These are phyloP conservation scores for Dendryphion nanum DNA, from an alignment of 2,329 filamentous ascomycete genomes.

Conservation along the genomic window DNA sequence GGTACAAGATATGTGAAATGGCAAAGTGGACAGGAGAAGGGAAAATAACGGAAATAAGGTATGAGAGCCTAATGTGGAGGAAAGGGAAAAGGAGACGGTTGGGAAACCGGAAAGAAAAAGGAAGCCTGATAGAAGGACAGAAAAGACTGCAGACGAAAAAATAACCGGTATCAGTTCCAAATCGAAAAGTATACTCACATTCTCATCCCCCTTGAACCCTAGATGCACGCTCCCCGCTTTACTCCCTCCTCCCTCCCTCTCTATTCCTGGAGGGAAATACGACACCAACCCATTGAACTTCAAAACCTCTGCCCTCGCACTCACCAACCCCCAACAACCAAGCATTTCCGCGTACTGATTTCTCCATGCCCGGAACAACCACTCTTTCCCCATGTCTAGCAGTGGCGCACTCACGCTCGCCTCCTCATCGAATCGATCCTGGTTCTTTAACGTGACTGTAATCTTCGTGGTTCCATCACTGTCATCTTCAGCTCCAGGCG, in stretches of 20 bases:
- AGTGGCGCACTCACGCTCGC: conserved; percentile 47
- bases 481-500: conserved; percentile 12
- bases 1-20: no score
- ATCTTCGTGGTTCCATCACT: conserved; percentile 35
- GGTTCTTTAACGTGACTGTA: conserved; percentile 56
- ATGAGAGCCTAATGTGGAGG: background rate
- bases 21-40: conserved; percentile 4
- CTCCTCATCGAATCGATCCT: conserved; percentile 56
- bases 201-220: conserved; percentile 15
- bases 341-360: conserved; percentile 58
- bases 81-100: background rate
- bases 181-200: background rate
- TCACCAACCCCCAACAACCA: conserved; percentile 57
- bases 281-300: conserved; percentile 52
- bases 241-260: conserved; percentile 21
- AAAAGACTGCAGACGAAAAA: background rate
- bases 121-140: background rate
- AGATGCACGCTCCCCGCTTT: conserved; percentile 27
- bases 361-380: conserved; percentile 54
- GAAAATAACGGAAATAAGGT: background rate
- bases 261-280: conserved; percentile 25
- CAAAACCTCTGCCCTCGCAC: conserved; percentile 57
- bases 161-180: no score
- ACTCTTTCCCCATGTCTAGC: conserved; percentile 49
- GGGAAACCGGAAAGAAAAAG: background rate